These are phyloP conservation scores for Lojkania enalia DNA, from an alignment of 2,329 filamentous ascomycete species.

Conservation along the genomic window DNA sequence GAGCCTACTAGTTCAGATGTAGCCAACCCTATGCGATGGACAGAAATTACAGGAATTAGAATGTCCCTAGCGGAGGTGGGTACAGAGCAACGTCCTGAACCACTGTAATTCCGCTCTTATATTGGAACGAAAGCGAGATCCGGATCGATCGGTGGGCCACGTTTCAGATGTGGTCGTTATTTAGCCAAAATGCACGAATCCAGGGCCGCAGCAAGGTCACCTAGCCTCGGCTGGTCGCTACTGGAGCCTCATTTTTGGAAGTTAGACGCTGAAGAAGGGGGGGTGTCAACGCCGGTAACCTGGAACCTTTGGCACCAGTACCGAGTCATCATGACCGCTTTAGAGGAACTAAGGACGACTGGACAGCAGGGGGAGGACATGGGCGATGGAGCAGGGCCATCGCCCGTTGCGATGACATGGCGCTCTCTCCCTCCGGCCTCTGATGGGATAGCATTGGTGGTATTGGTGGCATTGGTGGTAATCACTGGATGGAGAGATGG, in stretches of 20 bases:
- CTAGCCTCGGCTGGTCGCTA: not conserved
- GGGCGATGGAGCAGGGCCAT: no score
- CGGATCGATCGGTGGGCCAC: conserved; percentile 18
- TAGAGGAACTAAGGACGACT: not conserved
- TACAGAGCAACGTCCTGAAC: no score
- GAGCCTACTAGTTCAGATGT: not conserved
- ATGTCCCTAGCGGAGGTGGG: no score
- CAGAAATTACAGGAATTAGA: conserved; percentile 1
- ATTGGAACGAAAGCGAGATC: conserved; percentile 7
- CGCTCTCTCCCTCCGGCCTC: no score
- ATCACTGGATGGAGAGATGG: no score
- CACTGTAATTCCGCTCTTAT: conserved; percentile 2
- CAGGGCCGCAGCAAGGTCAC: not conserved
- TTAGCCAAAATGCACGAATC: conserved; percentile 21
- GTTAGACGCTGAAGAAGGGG: conserved; percentile 1
- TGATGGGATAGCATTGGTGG: no score
- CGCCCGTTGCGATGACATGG: no score
- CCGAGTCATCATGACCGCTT: conserved; percentile 10
- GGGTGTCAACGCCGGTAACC: conserved; percentile 15
- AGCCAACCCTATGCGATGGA: not conserved
- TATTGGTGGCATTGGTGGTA: no score
- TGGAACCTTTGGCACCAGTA: conserved; percentile 16
- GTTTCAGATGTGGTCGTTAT: conserved; percentile 21
- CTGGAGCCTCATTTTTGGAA: conserved; percentile 9
- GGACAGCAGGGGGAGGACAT: no score